Conservation (phyloP, 306 rosid genomes). For the Castanea sativa region DNA sequence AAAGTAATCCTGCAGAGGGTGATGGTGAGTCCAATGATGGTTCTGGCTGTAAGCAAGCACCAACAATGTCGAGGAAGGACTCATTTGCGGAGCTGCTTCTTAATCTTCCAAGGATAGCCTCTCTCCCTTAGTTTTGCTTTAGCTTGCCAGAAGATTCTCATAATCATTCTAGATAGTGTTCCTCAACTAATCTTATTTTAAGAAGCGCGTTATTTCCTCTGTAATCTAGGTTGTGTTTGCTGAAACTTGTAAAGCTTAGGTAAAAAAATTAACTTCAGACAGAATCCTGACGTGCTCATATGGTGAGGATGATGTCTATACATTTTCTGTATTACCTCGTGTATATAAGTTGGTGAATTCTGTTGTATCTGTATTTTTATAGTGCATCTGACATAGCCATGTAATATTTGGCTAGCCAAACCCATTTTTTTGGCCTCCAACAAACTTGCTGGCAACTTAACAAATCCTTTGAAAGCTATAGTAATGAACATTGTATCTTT, state of each 20-base stretch:
- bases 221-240: conserved; percentile 21
- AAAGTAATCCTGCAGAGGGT: conserved; percentile 27
- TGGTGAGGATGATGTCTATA: background rate
- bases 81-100: conserved; percentile 66
- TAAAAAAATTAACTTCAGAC: conserved; percentile 31
- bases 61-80: conserved; percentile 55
- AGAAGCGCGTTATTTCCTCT: conserved; percentile 11
- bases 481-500: no score
- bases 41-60: conserved; percentile 41
- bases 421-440: no score
- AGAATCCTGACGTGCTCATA: conserved; percentile 28
- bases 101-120: conserved; percentile 75
- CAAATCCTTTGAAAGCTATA: no score
- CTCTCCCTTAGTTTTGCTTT: conserved; percentile 66
- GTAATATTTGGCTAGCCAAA: no score
- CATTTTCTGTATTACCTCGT: background rate
- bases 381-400: background rate
- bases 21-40: conserved; percentile 29
- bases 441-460: no score
- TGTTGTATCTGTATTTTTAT: background rate
- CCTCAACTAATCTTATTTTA: conserved; percentile 1
- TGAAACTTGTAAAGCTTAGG: conserved; percentile 22
- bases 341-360: background rate
- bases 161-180: conserved; percentile 39
- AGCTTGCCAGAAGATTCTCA: conserved; percentile 45